Conservation (phyloP, 75 land plant species). For the Sequoiadendron giganteum region DNA sequence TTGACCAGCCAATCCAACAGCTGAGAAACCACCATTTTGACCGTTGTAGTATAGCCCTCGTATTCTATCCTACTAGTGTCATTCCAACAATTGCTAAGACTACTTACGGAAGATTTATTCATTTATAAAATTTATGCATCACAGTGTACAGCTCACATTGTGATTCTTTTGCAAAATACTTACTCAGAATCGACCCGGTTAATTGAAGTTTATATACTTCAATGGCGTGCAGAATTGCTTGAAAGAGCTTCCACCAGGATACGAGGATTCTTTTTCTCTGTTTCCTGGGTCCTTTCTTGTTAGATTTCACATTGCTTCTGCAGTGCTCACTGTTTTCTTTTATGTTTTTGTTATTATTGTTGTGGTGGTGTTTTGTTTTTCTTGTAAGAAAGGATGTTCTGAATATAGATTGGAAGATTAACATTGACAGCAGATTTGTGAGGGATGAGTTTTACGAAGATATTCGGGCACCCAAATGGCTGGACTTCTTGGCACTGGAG, state of each 20-base stretch:
- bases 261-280: neutral
- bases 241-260: no score
- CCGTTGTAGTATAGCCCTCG: neutral
- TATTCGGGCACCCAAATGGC: no score
- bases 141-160: no score
- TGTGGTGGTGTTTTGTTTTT: neutral
- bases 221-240: neutral
- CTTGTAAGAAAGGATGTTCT: slow-evolving; percentile 49
- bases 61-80: neutral
- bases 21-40: neutral
- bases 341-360: neutral
- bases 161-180: neutral
- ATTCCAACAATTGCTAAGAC: neutral
- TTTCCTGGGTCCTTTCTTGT: neutral
- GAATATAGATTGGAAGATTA: slow-evolving; percentile 62
- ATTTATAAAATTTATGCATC: neutral
- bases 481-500: no score
- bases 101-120: neutral
- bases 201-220: neutral
- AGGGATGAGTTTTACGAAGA: no score
- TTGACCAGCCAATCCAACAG: no score
- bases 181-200: neutral
- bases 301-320: neutral
- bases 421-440: no score
- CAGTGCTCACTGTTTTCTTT: neutral